Evolutionary conservation across 2,329 filamentous ascomycete genomes (phyloP), one percentile per base, ranked within the genome.

Genomic region (Cercospora berteroae): DNA sequence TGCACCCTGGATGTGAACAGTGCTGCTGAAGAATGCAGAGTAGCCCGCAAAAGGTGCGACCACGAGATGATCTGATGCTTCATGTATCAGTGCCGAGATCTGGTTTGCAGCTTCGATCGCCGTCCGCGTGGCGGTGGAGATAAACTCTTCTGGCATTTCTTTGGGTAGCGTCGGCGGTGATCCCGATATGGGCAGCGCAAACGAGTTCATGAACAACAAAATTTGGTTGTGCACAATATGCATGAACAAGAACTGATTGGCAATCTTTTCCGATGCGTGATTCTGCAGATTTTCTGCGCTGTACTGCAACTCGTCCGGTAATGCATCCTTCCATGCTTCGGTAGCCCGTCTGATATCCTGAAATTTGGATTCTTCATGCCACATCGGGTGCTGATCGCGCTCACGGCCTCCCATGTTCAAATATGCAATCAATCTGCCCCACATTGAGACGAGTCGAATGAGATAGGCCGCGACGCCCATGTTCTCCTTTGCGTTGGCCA

Each of bases 401-500:
- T 94, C 90, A 76, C 91, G 94, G 1, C 93, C 94, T 25, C 94
- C 94, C 66, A 97, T 87, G 76, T 97, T 97, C 69, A 97, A 83
- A 77, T 97, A 97, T 69, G 90, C 90, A 73, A 97, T 91, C 59
- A 97, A 89, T 59, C 89, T 89, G 5, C 95, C 95, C 94, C 94
- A 98, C 33, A 97, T 83, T 1, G 93, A 88, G 69, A 98, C 91
- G 2, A 90, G 85, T 20, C 92, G 89, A 69, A 98, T 90, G 75
- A 95, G 91, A 79, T 96, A 97, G 10, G 94, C 93, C 1, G 93
- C 91, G 4, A 96, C 93, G 2, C 94, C 95, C 93, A 98, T 96
- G 75, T 97, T 97, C 7, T 91, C 89, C 73, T 86, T 88, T 1
- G 90, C 84, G 71, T 92, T 86, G 31, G 85, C 84, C 18, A 89